phyloP scores from a whole-genome alignment of 163 green algal species.

The Trebouxia gelatinosa region DNA sequence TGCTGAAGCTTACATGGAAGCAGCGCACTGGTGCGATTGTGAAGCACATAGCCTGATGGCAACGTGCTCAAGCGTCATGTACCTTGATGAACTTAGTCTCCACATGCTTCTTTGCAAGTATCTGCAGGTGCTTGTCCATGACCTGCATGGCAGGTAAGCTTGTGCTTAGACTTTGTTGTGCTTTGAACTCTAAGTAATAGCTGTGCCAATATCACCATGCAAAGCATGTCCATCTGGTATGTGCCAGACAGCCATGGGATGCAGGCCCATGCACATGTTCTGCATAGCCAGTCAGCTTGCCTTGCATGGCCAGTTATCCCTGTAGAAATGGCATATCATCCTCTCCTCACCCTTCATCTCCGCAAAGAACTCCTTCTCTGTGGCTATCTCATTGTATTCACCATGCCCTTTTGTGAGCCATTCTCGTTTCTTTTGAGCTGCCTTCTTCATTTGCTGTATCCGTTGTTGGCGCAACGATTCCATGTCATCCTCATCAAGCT shows the following conservation, averaged over 20 bases:
- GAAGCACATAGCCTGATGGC: not conserved
- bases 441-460: conserved; percentile 74
- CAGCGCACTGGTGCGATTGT: not conserved
- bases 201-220: too few relatives aligned
- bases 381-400: conserved; percentile 71
- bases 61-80: not conserved
- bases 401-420: conserved; percentile 87
- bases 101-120: conserved; percentile 83
- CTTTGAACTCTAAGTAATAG: too few relatives aligned
- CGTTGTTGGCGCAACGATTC: conserved; percentile 71
- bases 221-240: too few relatives aligned
- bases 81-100: conserved; percentile 97
- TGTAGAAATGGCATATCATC: conserved; percentile 95
- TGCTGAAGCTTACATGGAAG: not conserved
- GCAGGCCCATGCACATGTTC: too few relatives aligned
- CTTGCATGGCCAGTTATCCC: conserved; percentile 94
- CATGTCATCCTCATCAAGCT: conserved; percentile 86
- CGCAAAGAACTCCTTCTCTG: conserved; percentile 93
- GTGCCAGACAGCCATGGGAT: too few relatives aligned
- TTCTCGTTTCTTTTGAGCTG: conserved; percentile 54
- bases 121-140: conserved; percentile 93
- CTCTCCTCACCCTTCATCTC: conserved; percentile 92
- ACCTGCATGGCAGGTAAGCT: too few relatives aligned
- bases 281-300: too few relatives aligned
- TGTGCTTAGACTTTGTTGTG: too few relatives aligned